Evolutionary conservation across 2,329 filamentous ascomycete genomes (phyloP).

Genomic region (Aureobasidium musti): DNA sequence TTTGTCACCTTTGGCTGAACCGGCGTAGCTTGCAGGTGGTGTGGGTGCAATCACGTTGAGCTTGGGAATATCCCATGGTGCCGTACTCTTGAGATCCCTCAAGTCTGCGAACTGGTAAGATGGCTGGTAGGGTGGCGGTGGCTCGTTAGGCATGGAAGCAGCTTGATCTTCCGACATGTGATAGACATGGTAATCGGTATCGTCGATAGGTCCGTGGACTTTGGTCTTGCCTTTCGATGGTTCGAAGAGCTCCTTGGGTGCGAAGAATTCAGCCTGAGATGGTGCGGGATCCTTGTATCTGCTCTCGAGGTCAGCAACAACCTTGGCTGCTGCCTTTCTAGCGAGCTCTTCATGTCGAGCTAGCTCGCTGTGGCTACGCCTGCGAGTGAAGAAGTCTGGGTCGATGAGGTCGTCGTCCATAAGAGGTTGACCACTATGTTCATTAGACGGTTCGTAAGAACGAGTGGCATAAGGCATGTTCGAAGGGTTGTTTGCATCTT

Average conservation of each 20-base stretch:
- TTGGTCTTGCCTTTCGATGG: constrained; percentile 43
- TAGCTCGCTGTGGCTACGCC: constrained; percentile 36
- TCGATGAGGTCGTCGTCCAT: constrained; percentile 52
- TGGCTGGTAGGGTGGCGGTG: constrained; percentile 38
- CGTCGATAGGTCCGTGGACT: constrained; percentile 47
- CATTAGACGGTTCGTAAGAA: constrained; percentile 39
- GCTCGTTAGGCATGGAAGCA: constrained; percentile 41
- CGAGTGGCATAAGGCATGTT: constrained; percentile 20
- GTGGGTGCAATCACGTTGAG: constrained; percentile 61
- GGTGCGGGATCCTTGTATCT: constrained; percentile 45
- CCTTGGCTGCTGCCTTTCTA: constrained; percentile 42
- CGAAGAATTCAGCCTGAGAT: constrained; percentile 52
- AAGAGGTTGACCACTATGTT: constrained; percentile 43
- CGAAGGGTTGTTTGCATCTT: background rate
- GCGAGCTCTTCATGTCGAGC: constrained; percentile 37
- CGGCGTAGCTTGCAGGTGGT: constrained; percentile 54
- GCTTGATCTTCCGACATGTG: constrained; percentile 42
- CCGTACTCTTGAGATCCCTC: background rate
- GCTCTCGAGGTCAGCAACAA: constrained; percentile 49
- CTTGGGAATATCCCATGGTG: constrained; percentile 47
- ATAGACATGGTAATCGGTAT: constrained; percentile 49
- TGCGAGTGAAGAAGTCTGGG: constrained; percentile 49
- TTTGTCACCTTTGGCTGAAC: constrained; percentile 42
- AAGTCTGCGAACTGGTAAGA: background rate
- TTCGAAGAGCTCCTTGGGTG: constrained; percentile 50